Evolutionary conservation across 2,329 filamentous ascomycete genomes (phyloP).

Genomic region (Sclerotinia subarctica): DNA sequence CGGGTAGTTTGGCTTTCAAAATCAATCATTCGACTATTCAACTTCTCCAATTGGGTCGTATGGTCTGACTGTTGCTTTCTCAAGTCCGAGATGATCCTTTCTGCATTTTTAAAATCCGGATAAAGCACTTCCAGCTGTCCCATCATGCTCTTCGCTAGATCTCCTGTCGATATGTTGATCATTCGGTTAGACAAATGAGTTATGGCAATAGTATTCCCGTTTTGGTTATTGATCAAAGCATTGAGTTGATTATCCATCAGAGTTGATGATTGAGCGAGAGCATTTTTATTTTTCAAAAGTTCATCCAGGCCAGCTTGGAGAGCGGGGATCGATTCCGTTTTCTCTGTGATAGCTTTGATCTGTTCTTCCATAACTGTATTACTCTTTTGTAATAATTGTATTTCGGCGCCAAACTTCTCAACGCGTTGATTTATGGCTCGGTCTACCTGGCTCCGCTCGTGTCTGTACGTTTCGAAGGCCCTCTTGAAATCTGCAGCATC

Average conservation of each 20-base stretch:
- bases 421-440: not conserved
- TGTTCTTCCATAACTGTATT: not conserved
- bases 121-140: constrained; percentile 14
- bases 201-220: constrained; percentile 4
- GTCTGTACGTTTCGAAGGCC: not conserved
- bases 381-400: not conserved
- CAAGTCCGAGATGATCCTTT: not conserved
- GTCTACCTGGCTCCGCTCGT: not conserved
- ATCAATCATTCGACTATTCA: not conserved
- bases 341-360: not conserved
- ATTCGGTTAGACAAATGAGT: constrained; percentile 12
- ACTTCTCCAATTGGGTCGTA: not conserved
- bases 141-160: constrained; percentile 17
- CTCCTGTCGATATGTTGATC: not conserved
- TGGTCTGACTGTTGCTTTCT: not conserved
- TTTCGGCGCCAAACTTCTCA: not conserved
- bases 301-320: not conserved
- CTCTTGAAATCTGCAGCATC: constrained; percentile 5
- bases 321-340: not conserved
- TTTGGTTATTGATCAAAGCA: not conserved
- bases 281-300: not conserved
- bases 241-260: not conserved
- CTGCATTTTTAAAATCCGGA: constrained; percentile 9
- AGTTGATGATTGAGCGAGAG: not conserved
- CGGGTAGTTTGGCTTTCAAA: not conserved